Evolutionary conservation across 1,284 basidiomycete genomes (phyloP), one percentile per base, ranked within the genome.

Genomic region (Ganoderma sp.): DNA sequence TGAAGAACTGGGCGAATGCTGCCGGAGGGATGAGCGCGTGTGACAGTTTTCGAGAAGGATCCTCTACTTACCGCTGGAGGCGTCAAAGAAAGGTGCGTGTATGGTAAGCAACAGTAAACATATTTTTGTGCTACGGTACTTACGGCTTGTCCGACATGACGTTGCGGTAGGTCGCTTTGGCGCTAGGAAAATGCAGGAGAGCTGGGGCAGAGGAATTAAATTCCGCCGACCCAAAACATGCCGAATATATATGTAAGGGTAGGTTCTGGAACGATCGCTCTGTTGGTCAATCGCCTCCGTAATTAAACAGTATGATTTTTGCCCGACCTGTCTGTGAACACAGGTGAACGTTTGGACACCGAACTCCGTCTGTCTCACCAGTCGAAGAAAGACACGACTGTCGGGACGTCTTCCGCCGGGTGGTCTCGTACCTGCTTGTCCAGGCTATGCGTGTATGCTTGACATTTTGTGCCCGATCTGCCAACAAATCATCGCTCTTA

Each of bases 1-100:
- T 52, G 48, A 52, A 52, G 48, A 52, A 52, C 48, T 52, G 48
- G 48, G 22, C 48, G 48, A 52, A 52, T 25, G 22, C 48, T 52
- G 22, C 12, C 12, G n/a, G 48, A 25, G 22, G 48, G 22, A 25
- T 52, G 10, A 52, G 48, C 10, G 12, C 22, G 10, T 25, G 48
- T 14, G 25, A 4, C 1, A 6, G 48, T 22, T 28, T 52, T 10
- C 4, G n/a, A 22, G 12, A 22, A 4, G 8, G 9, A 10, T 10
- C 22, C 9, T 25, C 14, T 14, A 22, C 48, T 52, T n/a, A 52
- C 48, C 48, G 48, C 48, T 52, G 22, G 48, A 10, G 12, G 10
- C 3, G 48, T 52, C 48, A n/a, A 52, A 22, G 8, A n/a, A 52
- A 15, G 48, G 22, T 25, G 22, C 3, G 48, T 25, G 22, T 10